phyloP scores from a whole-genome alignment of 495 filamentous ascomycete species.

The Ramalina intermedia region DNA sequence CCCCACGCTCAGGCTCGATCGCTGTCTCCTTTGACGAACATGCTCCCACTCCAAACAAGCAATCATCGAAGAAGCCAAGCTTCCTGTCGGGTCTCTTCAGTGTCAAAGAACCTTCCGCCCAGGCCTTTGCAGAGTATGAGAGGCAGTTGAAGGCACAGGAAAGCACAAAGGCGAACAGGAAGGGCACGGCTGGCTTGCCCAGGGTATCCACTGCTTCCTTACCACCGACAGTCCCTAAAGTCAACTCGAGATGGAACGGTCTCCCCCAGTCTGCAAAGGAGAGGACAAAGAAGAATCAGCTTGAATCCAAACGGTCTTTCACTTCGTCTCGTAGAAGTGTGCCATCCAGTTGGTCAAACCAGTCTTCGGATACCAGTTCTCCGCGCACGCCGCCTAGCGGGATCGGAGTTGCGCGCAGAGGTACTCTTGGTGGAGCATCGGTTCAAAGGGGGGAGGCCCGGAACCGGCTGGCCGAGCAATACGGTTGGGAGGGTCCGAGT shows the following conservation, averaged over 20 bases:
- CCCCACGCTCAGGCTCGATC: background rate
- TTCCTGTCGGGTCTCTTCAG: slow-evolving; percentile 15
- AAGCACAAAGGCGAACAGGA: slow-evolving; percentile 8
- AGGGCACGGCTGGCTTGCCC: slow-evolving; percentile 15
- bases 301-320: slow-evolving; percentile 11
- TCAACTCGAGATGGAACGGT: slow-evolving; percentile 37
- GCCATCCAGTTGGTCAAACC: slow-evolving; percentile 1
- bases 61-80: slow-evolving; percentile 4
- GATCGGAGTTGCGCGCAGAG: slow-evolving; percentile 4
- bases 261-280: slow-evolving; percentile 22
- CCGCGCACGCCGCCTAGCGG: background rate
- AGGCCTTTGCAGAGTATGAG: slow-evolving; percentile 18
- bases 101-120: slow-evolving; percentile 18
- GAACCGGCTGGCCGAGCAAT: slow-evolving; percentile 7
- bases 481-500: slow-evolving; percentile 10
- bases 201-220: slow-evolving; percentile 27
- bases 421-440: slow-evolving; percentile 5
- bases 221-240: slow-evolving; percentile 29
- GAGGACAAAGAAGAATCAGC: slow-evolving; percentile 19
- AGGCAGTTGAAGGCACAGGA: slow-evolving; percentile 11
- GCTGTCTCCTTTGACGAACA: background rate
- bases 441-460: slow-evolving; percentile 3
- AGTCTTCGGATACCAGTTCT: background rate
- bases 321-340: background rate
- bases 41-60: background rate